These are phyloP conservation scores for Botrytis fragariae DNA, from an alignment of 2,329 filamentous ascomycete species.

Conservation along the genomic window DNA sequence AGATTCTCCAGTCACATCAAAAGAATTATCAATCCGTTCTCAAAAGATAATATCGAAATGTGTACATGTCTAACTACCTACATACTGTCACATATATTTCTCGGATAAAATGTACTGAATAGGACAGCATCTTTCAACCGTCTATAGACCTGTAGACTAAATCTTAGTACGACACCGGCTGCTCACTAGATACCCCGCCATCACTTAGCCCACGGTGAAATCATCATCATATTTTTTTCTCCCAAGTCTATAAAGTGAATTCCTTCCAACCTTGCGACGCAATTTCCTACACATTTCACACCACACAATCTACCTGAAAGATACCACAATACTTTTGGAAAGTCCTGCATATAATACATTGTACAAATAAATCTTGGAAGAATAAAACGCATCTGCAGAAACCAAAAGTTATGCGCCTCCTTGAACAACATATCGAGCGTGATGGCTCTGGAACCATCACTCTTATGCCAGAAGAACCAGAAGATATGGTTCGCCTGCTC, in stretches of 20 bases:
- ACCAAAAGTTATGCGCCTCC: slow-evolving; percentile 56
- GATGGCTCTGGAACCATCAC: slow-evolving; percentile 65
- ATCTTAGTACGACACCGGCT: background rate
- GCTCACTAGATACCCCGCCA: background rate
- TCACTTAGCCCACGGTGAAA: background rate
- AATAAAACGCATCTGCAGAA: background rate
- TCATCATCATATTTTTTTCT: background rate
- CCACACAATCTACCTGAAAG: background rate
- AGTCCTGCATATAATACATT: background rate
- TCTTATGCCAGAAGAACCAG: slow-evolving; percentile 68
- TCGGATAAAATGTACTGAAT: background rate
- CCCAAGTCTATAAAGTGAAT: background rate
- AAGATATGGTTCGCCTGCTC: slow-evolving; percentile 61
- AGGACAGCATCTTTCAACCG: background rate
- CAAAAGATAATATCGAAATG: background rate
- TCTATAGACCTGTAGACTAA: background rate
- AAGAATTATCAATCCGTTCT: background rate
- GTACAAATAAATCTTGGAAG: background rate
- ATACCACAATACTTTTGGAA: background rate
- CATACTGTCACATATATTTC: background rate
- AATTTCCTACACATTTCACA: background rate
- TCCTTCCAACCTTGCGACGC: background rate
- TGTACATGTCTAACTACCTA: background rate
- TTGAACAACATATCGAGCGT: slow-evolving; percentile 65
- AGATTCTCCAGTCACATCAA: background rate